A percentile compares a stretch with the other conserved stretches of the same genome.
These are phyloP conservation scores for Luvunga scandens DNA, from an alignment of 345 rosid genomes.

Conservation along the genomic window DNA sequence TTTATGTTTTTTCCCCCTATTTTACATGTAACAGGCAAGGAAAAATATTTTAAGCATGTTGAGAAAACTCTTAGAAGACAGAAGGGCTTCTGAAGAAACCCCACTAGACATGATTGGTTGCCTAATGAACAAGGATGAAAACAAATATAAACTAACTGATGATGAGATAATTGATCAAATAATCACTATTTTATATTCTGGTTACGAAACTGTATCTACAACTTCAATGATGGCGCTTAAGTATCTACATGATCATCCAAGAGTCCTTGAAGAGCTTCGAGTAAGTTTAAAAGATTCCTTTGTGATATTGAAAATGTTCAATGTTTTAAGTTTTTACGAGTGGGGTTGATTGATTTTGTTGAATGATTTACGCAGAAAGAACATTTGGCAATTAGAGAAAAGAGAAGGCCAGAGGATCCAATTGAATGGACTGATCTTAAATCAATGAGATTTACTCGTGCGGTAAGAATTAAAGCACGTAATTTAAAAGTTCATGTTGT, in stretches of 20 bases:
- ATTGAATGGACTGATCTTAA: conserved; percentile 62
- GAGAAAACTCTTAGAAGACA: conserved; percentile 45
- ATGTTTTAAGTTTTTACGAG: background rate
- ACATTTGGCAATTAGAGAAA: conserved; percentile 60
- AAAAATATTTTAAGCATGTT: conserved; percentile 47
- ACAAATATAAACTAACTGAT: conserved; percentile 43
- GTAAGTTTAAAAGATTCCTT: conserved; percentile 31
- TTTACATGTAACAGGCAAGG: conserved; percentile 54
- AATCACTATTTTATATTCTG: conserved; percentile 73
- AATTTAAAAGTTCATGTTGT: no score
- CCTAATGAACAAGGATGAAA: conserved; percentile 57
- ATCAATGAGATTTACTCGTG: conserved; percentile 84
- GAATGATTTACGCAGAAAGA: conserved; percentile 50
- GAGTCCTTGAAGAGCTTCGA: conserved; percentile 66
- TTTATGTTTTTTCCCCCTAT: no score
- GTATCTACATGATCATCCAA: conserved; percentile 78
- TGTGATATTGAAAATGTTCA: background rate
- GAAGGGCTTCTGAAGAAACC: conserved; percentile 46
- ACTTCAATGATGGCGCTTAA: conserved; percentile 92
- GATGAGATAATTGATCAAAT: conserved; percentile 81
- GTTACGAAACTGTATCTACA: conserved; percentile 84
- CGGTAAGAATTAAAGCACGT: conserved; percentile 44
- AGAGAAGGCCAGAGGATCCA: conserved; percentile 65
- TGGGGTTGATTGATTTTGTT: conserved; percentile 10
- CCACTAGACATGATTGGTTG: conserved; percentile 66